Evolutionary conservation across 371 early-diverging fungal genomes (phyloP), one percentile per base, ranked within the genome.

Genomic region (Mucor mucedo): DNA sequence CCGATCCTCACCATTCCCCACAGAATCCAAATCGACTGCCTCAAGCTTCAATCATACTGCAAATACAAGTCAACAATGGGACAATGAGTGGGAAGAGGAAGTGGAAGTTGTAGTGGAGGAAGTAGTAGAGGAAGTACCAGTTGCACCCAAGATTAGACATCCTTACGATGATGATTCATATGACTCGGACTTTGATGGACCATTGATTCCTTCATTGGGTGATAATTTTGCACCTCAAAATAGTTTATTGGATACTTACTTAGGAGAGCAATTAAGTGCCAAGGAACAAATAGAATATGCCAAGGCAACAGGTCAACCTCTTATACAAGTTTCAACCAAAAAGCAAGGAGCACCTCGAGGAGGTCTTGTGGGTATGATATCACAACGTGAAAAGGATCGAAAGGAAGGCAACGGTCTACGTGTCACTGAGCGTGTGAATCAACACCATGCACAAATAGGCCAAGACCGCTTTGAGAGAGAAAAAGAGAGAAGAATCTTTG

Each of bases 171-270:
- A 70, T 33, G 66, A 68, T 13, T 68, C 68, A 0, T 68, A 70
- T 48, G 70, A 75, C 38, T 50, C 59, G 2, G 68, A 70, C 38
- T 62, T 68, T 39, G 70, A 71, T 45, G 73, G 73, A 9, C 81
- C 81, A 35, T 61, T 76, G 40, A 81, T 81, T 48, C 81, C 81
- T 30, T 63, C 73, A 2, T 60, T 81, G 39, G 68, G 72, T 5
- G 81, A 81, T 59, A 75, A 78, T 48, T 81, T 81, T 77, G 81
- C 81, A 30, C 75, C 78, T 10, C 75, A 78, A 50, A 81, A 78
- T 48, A 75, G 73, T 32, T 60, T 81, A 11, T 58, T 79, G 40
- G 80, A 79, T 53, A 76, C 63, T 3, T 75, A 77, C 58, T 53
- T 75, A 5, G 78, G 76, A n/a, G 75, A 78, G 16, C 78, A 81